Conservation (phyloP, 495 filamentous ascomycete species). For the Pyrenula aspistea region DNA sequence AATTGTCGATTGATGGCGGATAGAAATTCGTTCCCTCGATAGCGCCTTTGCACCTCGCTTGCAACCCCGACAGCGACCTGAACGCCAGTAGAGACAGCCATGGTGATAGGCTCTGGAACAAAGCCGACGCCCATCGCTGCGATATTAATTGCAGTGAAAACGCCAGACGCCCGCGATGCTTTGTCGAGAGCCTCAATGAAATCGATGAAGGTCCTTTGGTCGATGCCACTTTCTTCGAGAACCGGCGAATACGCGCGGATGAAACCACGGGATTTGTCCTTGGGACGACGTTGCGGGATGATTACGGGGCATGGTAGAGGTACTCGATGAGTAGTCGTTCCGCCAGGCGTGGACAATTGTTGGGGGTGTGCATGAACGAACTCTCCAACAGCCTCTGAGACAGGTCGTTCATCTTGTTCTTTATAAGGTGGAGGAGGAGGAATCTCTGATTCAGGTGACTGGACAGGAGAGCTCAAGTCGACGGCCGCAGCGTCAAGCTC, state of each 20-base stretch:
- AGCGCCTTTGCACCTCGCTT: conserved; percentile 8
- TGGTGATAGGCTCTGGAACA: conserved; percentile 7
- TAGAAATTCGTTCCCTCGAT: conserved; percentile 13
- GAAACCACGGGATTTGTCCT: conserved; percentile 20
- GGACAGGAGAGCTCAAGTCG: background rate
- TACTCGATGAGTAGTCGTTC: conserved; percentile 12
- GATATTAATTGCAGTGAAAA: conserved; percentile 11
- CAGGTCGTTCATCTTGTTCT: background rate
- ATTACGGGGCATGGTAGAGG: conserved; percentile 13
- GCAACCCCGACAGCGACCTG: conserved; percentile 11
- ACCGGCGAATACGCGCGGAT: conserved; percentile 27
- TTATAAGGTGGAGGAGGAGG: background rate
- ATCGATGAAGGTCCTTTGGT: conserved; percentile 22
- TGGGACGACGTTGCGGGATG: conserved; percentile 16
- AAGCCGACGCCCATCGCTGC: conserved; percentile 7
- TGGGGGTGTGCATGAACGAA: conserved; percentile 9
- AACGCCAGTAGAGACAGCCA: conserved; percentile 8
- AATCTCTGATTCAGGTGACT: background rate
- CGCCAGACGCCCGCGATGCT: conserved; percentile 13
- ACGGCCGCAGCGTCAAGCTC: background rate
- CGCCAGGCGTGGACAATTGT: conserved; percentile 12
- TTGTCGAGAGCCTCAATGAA: conserved; percentile 26
- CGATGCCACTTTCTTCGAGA: conserved; percentile 23
- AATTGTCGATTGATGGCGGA: conserved; percentile 13
- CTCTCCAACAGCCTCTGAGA: background rate